Base-by-base conservation (phyloP, 208 protist species). In the Trichomonas tenax region DNA sequence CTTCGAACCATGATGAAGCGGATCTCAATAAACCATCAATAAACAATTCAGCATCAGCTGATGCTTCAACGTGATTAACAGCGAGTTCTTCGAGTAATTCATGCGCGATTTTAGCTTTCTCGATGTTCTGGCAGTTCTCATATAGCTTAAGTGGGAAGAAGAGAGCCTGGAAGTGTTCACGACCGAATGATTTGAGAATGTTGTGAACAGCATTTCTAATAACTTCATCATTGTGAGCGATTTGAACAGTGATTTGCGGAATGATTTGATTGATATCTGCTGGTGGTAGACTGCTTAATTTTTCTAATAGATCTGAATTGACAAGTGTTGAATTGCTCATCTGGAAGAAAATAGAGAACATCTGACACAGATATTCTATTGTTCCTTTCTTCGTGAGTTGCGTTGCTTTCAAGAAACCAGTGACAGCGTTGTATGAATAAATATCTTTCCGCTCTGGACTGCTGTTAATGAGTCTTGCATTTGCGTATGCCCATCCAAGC, bases 181-280 rank as follows among this genome's bases (percentile, higher is more conserved):
- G 17, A 38, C 86, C 86, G 44, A 93, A 93, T 10, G 45, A 49
- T 17, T 51, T 51, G 1, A 93, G 31, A 38, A 93, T 93, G 15
- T 51, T n/a, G 26, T 48, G 17, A 38, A 93, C 86, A 51, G 44
- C 86, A 38, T 93, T 48, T 51, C 86, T 41, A 38, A 93, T 93
- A 6, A 58, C 8, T 38, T 51, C 26, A 51, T 93, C 86, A n/a
- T 23, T 23, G 44, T 93, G 86, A 17, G 40, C 44, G 38, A 93
- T 93, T 93, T 93, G 86, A 15, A 93, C 86, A 40, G 86, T 93
- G 2, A 93, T 93, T 58, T 93, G 86, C n/a, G 86, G 86, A 38
- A 93, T 93, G 8, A 93, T 93, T 58, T 93, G n/a, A 51, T n/a
- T 26, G 15, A 93, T 93, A 17, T 48, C 45, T 10, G 45, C 31